Evolutionary conservation across 1,284 basidiomycete genomes (phyloP).

Genomic region (Phenoliferia sp.): DNA sequence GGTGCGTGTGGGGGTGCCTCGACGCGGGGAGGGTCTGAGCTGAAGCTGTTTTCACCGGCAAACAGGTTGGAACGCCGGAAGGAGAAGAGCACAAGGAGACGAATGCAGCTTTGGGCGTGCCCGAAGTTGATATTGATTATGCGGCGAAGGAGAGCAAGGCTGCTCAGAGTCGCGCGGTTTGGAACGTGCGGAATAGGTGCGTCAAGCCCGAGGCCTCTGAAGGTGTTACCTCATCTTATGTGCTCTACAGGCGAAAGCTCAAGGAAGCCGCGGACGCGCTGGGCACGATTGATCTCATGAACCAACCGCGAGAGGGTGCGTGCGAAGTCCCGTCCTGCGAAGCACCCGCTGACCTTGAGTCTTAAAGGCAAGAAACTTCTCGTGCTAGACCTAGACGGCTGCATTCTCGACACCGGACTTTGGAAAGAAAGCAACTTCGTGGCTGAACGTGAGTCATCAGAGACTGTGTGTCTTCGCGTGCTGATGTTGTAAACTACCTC

Average conservation of each 20-base stretch:
- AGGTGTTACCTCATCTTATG: too few relatives aligned
- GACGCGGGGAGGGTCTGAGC: not conserved
- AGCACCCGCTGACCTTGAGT: not conserved
- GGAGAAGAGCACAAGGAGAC: conserved; percentile 70
- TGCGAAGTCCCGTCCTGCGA: not conserved
- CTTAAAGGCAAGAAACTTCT: conserved; percentile 63
- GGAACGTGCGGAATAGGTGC: conserved; percentile 54
- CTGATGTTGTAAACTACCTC: conserved; percentile 27
- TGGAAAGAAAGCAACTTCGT: conserved; percentile 27
- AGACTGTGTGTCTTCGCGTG: not conserved
- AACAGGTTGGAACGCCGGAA: conserved; percentile 58
- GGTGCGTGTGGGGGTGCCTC: conserved; percentile 46
- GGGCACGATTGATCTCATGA: conserved; percentile 57
- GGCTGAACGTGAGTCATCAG: conserved; percentile 45
- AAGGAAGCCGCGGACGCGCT: conserved; percentile 60
- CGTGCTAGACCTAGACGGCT: conserved; percentile 85
- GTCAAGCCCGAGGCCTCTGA: conserved; percentile 55
- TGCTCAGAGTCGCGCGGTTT: conserved; percentile 3
- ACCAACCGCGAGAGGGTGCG: not conserved
- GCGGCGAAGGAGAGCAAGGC: conserved; percentile 4
- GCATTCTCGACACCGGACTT: conserved; percentile 36
- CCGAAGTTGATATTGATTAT: conserved; percentile 66
- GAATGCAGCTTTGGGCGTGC: not conserved
- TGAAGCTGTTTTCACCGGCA: not conserved
- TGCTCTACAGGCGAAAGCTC: conserved; percentile 69